Evolutionary conservation across 2,329 filamentous ascomycete species (phyloP).

Genomic region (Alternaria ethzedia): DNA sequence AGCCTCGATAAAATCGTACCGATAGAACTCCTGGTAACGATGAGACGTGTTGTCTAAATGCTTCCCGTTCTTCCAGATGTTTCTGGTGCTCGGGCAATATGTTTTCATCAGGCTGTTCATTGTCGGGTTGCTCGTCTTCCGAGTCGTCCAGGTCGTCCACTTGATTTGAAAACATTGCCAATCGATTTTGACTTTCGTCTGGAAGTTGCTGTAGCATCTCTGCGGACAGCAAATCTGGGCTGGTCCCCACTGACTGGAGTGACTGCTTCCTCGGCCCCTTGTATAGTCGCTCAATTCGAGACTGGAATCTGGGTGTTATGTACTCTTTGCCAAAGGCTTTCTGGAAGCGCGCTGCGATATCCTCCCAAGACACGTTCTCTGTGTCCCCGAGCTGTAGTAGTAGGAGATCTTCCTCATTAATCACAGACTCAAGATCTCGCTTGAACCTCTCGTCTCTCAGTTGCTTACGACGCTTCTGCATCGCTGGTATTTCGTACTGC

Average conservation of each 20-base stretch:
- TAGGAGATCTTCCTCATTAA: conserved; percentile 59
- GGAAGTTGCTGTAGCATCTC: conserved; percentile 35
- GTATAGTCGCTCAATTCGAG: too few species aligned
- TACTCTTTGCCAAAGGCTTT: too few species aligned
- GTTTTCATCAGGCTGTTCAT: conserved; percentile 1
- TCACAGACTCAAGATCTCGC: conserved; percentile 46
- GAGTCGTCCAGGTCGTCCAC: neutral
- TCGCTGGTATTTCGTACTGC: too few species aligned
- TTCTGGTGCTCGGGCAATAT: conserved; percentile 16
- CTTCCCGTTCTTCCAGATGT: conserved; percentile 19
- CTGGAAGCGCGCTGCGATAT: too few species aligned
- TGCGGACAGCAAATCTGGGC: conserved; percentile 21
- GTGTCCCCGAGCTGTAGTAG: conserved; percentile 60
- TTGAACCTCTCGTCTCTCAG: too few species aligned
- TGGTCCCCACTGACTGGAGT: neutral
- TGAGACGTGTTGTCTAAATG: conserved; percentile 25
- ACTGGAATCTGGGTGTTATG: too few species aligned
- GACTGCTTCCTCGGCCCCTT: neutral
- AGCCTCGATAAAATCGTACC: conserved; percentile 28
- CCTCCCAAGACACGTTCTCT: conserved; percentile 61
- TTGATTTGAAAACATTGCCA: conserved; percentile 23
- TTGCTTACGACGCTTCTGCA: too few species aligned
- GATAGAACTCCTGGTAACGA: conserved; percentile 25
- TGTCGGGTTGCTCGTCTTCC: neutral
- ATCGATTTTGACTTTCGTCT: conserved; percentile 28